These are phyloP conservation scores for Avena eriantha DNA, from an alignment of 176 grass and related monocot species.

Conservation along the genomic window DNA sequence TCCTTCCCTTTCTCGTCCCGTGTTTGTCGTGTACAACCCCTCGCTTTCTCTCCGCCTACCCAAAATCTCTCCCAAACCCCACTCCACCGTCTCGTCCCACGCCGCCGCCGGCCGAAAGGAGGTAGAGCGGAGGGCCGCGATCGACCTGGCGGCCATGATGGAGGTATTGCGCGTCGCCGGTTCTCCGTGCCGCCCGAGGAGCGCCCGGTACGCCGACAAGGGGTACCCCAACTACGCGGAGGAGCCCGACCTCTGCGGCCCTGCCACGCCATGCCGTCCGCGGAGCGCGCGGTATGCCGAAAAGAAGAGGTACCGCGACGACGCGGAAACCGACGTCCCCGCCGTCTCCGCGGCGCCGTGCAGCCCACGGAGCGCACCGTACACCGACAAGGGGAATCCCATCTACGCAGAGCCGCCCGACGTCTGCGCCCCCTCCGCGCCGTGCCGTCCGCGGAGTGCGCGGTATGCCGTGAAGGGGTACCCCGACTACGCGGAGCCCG, in stretches of 20 bases:
- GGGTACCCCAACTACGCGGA: conserved; percentile 47
- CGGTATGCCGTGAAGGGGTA: conserved; percentile 35
- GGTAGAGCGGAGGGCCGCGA: neutral
- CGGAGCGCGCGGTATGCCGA: conserved; percentile 27
- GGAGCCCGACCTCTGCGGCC: conserved; percentile 14
- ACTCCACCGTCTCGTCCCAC: neutral
- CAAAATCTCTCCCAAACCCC: conserved; percentile 33
- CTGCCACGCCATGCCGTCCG: conserved; percentile 28
- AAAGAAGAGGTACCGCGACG: conserved; percentile 9
- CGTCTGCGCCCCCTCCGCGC: neutral
- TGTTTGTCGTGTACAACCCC: neutral
- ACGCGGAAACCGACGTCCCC: conserved; percentile 13
- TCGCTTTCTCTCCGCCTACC: conserved; percentile 12
- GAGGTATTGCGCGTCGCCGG: neutral
- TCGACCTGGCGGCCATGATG: conserved; percentile 10
- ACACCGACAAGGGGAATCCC: conserved; percentile 22
- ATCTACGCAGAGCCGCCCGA: neutral
- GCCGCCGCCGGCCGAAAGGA: neutral
- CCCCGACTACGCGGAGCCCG: conserved; percentile 13
- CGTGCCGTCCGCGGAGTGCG: conserved; percentile 34
- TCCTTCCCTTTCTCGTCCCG: conserved; percentile 21
- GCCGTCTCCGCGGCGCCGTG: conserved; percentile 23
- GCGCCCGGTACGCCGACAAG: conserved; percentile 43
- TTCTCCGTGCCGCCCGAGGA: conserved; percentile 40
- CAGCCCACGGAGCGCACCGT: conserved; percentile 37